Evolutionary conservation across 2,329 filamentous ascomycete genomes (phyloP).

Genomic region (Byssochlamys sp.): DNA sequence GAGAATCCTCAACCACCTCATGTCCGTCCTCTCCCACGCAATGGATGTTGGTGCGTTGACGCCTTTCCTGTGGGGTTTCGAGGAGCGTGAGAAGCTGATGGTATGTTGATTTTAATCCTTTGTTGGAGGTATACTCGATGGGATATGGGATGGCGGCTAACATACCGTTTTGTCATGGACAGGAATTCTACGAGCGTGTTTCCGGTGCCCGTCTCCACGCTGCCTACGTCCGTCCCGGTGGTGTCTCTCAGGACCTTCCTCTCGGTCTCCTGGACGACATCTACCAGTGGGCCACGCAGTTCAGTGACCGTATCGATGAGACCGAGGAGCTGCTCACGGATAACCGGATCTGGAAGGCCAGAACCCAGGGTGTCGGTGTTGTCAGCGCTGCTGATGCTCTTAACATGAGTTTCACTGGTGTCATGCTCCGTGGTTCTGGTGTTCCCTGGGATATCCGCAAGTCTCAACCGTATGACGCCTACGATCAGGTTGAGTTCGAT

Average conservation of each 20-base stretch:
- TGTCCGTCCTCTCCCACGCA: conserved; percentile 92
- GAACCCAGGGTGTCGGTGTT: conserved; percentile 83
- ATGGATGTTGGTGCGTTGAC: conserved; percentile 98
- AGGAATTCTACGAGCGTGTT: conserved; percentile 99
- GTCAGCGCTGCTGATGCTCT: conserved; percentile 87
- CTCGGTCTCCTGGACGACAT: conserved; percentile 93
- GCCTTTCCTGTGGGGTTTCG: conserved; percentile 97
- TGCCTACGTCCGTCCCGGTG: conserved; percentile 90
- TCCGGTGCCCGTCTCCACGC: conserved; percentile 95
- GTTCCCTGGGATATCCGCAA: conserved; percentile 95
- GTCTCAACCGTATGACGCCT: conserved; percentile 93
- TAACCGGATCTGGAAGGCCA: conserved; percentile 97
- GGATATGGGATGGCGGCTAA: conserved; percentile 6
- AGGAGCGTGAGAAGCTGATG: conserved; percentile 99
- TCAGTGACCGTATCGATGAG: conserved; percentile 95
- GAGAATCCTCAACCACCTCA: conserved; percentile 87
- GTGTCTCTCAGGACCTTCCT: conserved; percentile 91
- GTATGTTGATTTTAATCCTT: conserved; percentile 44
- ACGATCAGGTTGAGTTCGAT: conserved; percentile 95
- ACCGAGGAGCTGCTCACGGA: conserved; percentile 97
- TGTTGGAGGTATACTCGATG: neutral
- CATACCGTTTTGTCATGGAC: conserved; percentile 7
- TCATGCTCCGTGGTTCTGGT: conserved; percentile 95
- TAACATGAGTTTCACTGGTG: conserved; percentile 91
- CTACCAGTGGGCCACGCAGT: conserved; percentile 99